Evolutionary conservation across 306 rosid species (phyloP), one percentile per base, ranked within the genome.

Genomic region (Canavalia ensiformis): DNA sequence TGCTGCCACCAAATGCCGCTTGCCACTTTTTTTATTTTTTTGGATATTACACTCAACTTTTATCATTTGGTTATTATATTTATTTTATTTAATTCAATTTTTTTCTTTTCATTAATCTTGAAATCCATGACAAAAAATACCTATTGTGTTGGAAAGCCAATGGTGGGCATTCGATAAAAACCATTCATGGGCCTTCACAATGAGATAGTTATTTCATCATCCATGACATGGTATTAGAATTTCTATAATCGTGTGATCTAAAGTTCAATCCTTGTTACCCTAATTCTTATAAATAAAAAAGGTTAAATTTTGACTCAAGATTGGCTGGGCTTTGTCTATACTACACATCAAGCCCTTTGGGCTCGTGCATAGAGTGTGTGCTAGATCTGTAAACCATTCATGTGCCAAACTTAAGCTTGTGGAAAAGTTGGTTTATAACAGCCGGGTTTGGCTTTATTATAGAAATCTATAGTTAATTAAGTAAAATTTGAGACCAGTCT

Each of bases 51-150:
- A 2, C 67, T 63, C 70, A 55, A 45, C 57, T 69, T 18, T 25
- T 25, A 4, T 60, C 31, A 31, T 75, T 34, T 45, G 51, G 37
- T 51, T 76, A n/a, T 74, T 37, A 78, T 72, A 44, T 64, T 65
- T 31, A 42, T 59, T 41, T 35, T 63, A 18, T 31, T 18, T 18
- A 18, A 37, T 37, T 72, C 66, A 72, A 55, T 72, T 5, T 8
- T 57, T 66, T 81, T 66, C 54, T 68, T 74, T 54, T 54, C 72
- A 31, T 68, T 62, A 79, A 12, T 68, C 56, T 46, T 79, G 65
- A 79, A 31, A 67, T 80, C 56, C 13, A 47, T 72, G 58, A 28
- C 62, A 2, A 18, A 18, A 18, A 18, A 18, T 13, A 39, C 5
- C 9, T 67, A 44, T 2, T 80, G 39, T 68, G 65, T 51, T 63